phyloP scores from a whole-genome alignment of 768 basidiomycete genomes.

The Pulveroboletus sp. region DNA sequence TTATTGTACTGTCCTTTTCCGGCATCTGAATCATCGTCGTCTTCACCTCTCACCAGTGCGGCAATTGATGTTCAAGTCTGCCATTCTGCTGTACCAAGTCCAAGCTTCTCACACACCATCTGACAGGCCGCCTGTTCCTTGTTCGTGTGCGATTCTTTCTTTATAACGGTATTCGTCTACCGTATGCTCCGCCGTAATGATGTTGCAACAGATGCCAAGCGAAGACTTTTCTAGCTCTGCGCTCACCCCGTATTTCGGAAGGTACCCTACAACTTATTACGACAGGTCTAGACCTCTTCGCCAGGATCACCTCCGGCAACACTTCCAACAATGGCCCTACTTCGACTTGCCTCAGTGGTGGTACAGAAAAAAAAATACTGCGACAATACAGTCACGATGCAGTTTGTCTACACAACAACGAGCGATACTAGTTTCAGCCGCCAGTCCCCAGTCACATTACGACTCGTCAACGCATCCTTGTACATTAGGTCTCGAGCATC shows the following conservation, averaged over 20 bases:
- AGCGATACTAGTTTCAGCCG: too few relatives aligned
- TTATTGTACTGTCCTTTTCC: not conserved
- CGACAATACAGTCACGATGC: not conserved
- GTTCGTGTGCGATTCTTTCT: constrained; percentile 13
- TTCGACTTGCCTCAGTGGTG: too few relatives aligned
- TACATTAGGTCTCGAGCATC: too few relatives aligned
- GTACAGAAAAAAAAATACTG: not conserved
- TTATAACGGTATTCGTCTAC: constrained; percentile 5
- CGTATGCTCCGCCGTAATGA: constrained; percentile 1
- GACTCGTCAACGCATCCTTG: too few relatives aligned
- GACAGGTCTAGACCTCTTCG: not conserved
- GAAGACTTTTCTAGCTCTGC: not conserved
- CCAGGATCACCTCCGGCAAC: not conserved
- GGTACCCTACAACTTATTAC: constrained; percentile 8
- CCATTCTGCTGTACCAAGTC: not conserved
- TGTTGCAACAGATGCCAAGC: not conserved
- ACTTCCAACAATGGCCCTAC: too few relatives aligned
- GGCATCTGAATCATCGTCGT: not conserved
- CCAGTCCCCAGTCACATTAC: too few relatives aligned
- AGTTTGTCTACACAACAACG: not conserved
- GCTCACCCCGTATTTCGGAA: not conserved
- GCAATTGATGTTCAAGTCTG: constrained; percentile 14
- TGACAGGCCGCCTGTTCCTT: constrained; percentile 8
- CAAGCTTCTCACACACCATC: not conserved
- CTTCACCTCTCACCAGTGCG: not conserved